Evolutionary conservation across 1,284 basidiomycete species (phyloP).

Genomic region (Ganoderma meredithae): DNA sequence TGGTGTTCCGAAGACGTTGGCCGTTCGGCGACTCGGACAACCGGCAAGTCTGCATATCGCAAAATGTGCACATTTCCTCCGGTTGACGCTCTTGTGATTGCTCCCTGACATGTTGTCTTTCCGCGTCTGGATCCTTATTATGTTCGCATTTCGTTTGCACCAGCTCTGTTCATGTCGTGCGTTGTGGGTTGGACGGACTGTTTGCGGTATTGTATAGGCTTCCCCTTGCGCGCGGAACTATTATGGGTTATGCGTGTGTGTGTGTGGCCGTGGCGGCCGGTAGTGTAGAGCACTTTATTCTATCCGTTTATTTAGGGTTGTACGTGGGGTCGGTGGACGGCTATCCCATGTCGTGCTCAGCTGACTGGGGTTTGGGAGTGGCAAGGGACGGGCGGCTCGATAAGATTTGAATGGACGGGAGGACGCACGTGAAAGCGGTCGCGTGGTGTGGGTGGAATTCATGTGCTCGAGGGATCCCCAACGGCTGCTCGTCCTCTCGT

Average conservation of each 20-base stretch:
- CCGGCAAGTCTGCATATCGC: slow-evolving; percentile 5
- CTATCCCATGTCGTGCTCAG: slow-evolving; percentile 8
- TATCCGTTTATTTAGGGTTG: slow-evolving; percentile 6
- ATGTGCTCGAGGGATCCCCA: slow-evolving; percentile 29
- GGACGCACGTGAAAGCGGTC: slow-evolving; percentile 31
- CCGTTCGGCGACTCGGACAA: not conserved
- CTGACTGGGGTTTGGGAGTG: slow-evolving; percentile 6
- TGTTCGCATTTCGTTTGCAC: slow-evolving; percentile 10
- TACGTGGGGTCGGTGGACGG: not conserved
- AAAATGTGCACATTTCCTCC: slow-evolving; percentile 22
- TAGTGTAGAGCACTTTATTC: slow-evolving; percentile 35
- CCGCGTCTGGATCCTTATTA: not conserved
- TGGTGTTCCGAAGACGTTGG: slow-evolving; percentile 9
- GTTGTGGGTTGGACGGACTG: slow-evolving; percentile 22
- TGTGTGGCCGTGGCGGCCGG: slow-evolving; percentile 23
- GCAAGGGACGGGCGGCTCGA: slow-evolving; percentile 22
- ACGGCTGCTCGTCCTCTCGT: slow-evolving; percentile 10
- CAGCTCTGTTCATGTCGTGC: slow-evolving; percentile 5
- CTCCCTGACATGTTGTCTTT: not conserved
- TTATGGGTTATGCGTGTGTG: slow-evolving; percentile 35
- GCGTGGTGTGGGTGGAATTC: slow-evolving; percentile 24
- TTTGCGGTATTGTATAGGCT: slow-evolving; percentile 30
- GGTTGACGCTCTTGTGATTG: not conserved
- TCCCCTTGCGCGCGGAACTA: slow-evolving; percentile 25
- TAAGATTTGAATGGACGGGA: slow-evolving; percentile 30